Base-by-base conservation (phyloP, 495 filamentous ascomycete genomes). In the Tuber umbilicatum region DNA sequence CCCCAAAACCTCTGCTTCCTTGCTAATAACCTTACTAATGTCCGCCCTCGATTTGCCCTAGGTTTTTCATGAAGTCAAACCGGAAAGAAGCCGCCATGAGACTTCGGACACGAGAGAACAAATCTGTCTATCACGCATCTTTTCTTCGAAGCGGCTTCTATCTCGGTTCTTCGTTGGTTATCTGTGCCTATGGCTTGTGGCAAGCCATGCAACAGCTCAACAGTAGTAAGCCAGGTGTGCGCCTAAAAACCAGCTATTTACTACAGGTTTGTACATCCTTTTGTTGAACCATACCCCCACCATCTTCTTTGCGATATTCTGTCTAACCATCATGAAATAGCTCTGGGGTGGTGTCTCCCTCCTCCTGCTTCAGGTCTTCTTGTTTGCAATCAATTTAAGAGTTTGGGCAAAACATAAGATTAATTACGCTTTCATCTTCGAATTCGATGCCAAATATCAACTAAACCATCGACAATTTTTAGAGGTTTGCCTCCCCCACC, bases 341-440 rank as follows among this genome's bases (percentile, higher is more conserved):
- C 75, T 83, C 60, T 83, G 81, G 81, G 81, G 74, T 21, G 81
- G 81, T 6, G 73, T 82, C 21, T 79, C 74, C 67, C 75, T 83
- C 2, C 47, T 82, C 31, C 69, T 83, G 2, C 68, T 79, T 5
- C 76, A 81, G 75, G 73, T 74, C 21, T 37, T 81, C 17, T 72
- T 83, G 21, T 83, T 83, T 70, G 75, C 77, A 9, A 76, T 97
- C 43, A 91, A 91, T 79, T 94, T 93, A 81, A 87, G 90, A 72
- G 84, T 97, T 69, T 98, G 93, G 93, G 88, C 89, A 5, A 85
- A 84, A 64, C 89, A 90, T 76, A 94, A 93, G 83, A 93, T 99
- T 81, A 99, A 99, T 81, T 97, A 97, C 83, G 87, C 89, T 42
- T 99, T 99, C 84, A 91, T 98, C 80, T 98, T 99, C 82, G 95